Evolutionary conservation across 2,329 filamentous ascomycete genomes (phyloP).

Genomic region (Diaporthe ilicicola): DNA sequence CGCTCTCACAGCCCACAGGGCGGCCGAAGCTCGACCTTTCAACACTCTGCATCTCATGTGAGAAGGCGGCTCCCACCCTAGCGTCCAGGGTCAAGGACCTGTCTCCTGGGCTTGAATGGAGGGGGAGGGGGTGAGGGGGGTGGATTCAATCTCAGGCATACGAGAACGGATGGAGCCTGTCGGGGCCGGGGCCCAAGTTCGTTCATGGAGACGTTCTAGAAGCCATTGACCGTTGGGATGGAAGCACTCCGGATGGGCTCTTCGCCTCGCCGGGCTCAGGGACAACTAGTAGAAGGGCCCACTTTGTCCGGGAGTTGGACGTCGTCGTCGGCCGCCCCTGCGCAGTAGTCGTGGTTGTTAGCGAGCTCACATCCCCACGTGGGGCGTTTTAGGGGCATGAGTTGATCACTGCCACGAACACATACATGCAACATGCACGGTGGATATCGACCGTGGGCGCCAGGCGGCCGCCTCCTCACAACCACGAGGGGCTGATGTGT

Average conservation of each 20-base stretch:
- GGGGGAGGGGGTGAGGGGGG: too few relatives aligned
- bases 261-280: constrained; percentile 3
- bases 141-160: constrained; percentile 11
- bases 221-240: constrained; percentile 13
- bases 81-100: not conserved
- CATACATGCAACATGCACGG: constrained; percentile 1
- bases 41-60: not conserved
- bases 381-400: constrained; percentile 22
- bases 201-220: constrained; percentile 22
- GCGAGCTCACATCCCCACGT: constrained; percentile 15
- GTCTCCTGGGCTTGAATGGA: not conserved
- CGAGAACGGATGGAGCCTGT: constrained; percentile 6
- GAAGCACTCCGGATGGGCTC: not conserved
- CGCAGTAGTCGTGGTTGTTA: constrained; percentile 9
- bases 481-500: not conserved
- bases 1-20: not conserved
- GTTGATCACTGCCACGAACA: constrained; percentile 20
- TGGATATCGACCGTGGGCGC: constrained; percentile 9
- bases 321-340: constrained; percentile 15
- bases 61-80: not conserved
- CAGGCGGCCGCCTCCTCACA: constrained; percentile 1
- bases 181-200: constrained; percentile 7
- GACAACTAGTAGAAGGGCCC: constrained; percentile 5
- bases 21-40: not conserved
- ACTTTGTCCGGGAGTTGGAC: constrained; percentile 11